A percentile compares a stretch with the other conserved stretches of the same genome.
Conservation (phyloP, 768 basidiomycete genomes). For the Lenzites betulinus region DNA sequence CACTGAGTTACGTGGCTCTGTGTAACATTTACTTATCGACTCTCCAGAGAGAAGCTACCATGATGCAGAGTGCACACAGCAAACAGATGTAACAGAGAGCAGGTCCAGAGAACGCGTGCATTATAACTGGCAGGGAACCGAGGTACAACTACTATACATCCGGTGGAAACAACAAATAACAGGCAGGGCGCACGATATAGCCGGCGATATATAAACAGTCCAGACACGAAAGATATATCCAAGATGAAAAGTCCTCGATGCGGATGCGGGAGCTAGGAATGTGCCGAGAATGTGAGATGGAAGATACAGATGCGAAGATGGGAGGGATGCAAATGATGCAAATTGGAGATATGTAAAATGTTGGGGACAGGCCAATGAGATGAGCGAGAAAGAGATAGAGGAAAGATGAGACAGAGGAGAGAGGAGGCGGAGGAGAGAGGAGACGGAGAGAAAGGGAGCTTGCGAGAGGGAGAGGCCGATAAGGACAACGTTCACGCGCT, state of each 20-base stretch:
- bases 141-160: neutral
- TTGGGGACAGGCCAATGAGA: neutral
- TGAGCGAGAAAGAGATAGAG: neutral
- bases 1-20: too few species aligned
- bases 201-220: neutral
- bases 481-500: neutral
- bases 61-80: neutral
- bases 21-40: neutral
- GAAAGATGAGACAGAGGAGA: neutral
- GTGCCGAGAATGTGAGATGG: neutral
- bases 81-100: neutral
- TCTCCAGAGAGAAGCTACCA: neutral
- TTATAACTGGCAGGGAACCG: neutral
- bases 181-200: neutral
- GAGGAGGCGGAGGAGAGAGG: neutral
- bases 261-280: neutral
- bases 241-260: neutral
- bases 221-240: neutral
- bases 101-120: neutral
- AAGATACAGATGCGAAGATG: neutral
- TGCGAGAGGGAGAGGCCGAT: neutral
- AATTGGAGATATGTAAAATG: neutral
- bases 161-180: neutral
- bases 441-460: neutral
- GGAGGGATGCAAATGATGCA: neutral